Conservation (phyloP, 1,284 basidiomycete genomes). For the Serendipita sp. region DNA sequence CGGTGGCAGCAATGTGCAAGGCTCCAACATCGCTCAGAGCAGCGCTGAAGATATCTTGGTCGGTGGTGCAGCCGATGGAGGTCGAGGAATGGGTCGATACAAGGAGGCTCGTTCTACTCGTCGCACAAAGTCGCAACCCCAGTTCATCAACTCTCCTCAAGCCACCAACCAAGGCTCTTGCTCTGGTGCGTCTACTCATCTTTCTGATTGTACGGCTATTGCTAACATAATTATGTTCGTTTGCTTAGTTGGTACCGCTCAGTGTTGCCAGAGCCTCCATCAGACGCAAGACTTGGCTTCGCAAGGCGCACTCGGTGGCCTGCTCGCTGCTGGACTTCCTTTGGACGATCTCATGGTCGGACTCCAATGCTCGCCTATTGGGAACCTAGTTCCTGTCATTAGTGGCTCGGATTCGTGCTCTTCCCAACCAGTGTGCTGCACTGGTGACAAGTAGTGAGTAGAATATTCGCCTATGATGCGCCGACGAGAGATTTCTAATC, state of each 20-base stretch:
- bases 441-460: neutral
- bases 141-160: constrained; percentile 2
- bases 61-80: neutral
- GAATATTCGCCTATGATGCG: neutral
- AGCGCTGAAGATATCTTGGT: neutral
- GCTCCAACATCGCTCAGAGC: neutral
- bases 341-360: constrained; percentile 1
- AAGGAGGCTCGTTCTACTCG: neutral
- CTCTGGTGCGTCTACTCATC: neutral
- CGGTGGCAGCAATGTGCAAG: neutral
- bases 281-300: neutral
- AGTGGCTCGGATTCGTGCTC: neutral
- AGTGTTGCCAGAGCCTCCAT: constrained; percentile 5
- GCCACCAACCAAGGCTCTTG: neutral
- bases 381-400: neutral
- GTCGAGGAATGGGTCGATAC: neutral
- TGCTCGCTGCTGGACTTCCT: neutral
- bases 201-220: neutral
- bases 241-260: neutral
- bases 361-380: neutral
- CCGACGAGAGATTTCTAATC: neutral
- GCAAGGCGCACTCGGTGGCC: neutral
- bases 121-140: neutral
- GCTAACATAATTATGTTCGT: neutral
- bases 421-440: neutral